phyloP scores from a whole-genome alignment of 2,329 filamentous ascomycete genomes.

The Xylariaceae sp. region DNA sequence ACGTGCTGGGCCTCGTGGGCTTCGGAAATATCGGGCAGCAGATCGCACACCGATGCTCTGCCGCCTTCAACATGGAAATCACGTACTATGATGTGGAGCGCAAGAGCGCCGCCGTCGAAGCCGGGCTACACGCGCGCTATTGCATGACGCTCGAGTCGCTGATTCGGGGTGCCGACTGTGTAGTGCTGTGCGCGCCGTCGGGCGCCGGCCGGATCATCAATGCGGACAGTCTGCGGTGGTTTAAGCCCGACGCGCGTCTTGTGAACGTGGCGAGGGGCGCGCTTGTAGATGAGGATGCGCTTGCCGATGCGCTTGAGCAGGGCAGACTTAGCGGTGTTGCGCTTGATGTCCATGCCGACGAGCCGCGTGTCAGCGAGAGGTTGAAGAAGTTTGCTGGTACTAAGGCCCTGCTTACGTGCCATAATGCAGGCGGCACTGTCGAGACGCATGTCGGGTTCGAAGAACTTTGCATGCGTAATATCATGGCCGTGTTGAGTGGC shows the following conservation, averaged over 20 bases:
- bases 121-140: constrained; percentile 53
- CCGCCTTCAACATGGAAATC: constrained; percentile 71
- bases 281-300: constrained; percentile 69
- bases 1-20: constrained; percentile 70
- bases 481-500: constrained; percentile 63
- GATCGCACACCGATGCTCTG: constrained; percentile 63
- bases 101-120: constrained; percentile 52
- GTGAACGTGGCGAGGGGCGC: constrained; percentile 72
- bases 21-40: constrained; percentile 70
- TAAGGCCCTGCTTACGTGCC: constrained; percentile 67
- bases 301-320: constrained; percentile 63
- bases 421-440: constrained; percentile 71
- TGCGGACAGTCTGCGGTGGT: constrained; percentile 52
- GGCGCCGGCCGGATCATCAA: constrained; percentile 56
- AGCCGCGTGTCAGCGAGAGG: constrained; percentile 60
- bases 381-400: constrained; percentile 50
- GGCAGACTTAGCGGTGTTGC: constrained; percentile 60
- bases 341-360: constrained; percentile 68
- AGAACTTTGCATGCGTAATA: constrained; percentile 70
- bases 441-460: constrained; percentile 73
- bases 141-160: constrained; percentile 60
- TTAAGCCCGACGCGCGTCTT: constrained; percentile 63
- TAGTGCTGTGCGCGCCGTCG: constrained; percentile 66
- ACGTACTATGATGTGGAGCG: constrained; percentile 66
- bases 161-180: constrained; percentile 61